A percentile compares a stretch with the other conserved stretches of the same genome.
phyloP scores from a whole-genome alignment of 2,329 filamentous ascomycete genomes.

The Daldinia sp. region DNA sequence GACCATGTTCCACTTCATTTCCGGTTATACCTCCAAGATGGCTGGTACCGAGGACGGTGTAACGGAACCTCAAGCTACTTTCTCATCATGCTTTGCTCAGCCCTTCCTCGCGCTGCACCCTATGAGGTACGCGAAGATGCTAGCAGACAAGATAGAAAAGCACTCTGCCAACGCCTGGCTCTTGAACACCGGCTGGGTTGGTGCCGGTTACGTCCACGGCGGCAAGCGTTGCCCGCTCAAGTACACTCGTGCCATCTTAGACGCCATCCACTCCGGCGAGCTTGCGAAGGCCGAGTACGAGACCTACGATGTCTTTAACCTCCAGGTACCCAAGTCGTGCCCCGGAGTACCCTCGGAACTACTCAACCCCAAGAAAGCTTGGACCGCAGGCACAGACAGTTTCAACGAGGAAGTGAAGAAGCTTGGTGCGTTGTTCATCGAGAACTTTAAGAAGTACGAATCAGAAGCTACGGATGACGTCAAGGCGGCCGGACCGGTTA shows the following conservation, averaged over 20 bases:
- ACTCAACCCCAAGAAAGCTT: slow-evolving; percentile 93
- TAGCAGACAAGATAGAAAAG: slow-evolving; percentile 95
- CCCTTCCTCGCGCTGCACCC: slow-evolving; percentile 98
- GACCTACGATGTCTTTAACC: slow-evolving; percentile 96
- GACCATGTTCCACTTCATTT: slow-evolving; percentile 99
- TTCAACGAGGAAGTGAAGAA: slow-evolving; percentile 92
- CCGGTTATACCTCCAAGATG: slow-evolving; percentile 99
- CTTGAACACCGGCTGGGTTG: slow-evolving; percentile 81
- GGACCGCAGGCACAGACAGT: slow-evolving; percentile 83
- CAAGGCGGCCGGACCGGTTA: slow-evolving; percentile 71
- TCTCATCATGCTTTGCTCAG: slow-evolving; percentile 99
- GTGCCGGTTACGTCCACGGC: slow-evolving; percentile 84
- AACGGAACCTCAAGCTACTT: slow-evolving; percentile 96
- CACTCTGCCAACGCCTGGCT: slow-evolving; percentile 98
- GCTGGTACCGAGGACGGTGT: slow-evolving; percentile 97
- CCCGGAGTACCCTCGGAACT: slow-evolving; percentile 89
- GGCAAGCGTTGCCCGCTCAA: slow-evolving; percentile 98
- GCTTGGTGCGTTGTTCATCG: slow-evolving; percentile 87
- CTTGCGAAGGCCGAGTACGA: slow-evolving; percentile 94
- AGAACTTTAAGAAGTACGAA: slow-evolving; percentile 98
- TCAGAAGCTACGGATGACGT: slow-evolving; percentile 85
- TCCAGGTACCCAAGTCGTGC: slow-evolving; percentile 93
- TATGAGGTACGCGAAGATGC: slow-evolving; percentile 99
- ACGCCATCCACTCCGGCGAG: slow-evolving; percentile 97
- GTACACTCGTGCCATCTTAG: slow-evolving; percentile 98